phyloP scores from a whole-genome alignment of 805 yeast genomes.

The Scheffersomyces stipitis region DNA sequence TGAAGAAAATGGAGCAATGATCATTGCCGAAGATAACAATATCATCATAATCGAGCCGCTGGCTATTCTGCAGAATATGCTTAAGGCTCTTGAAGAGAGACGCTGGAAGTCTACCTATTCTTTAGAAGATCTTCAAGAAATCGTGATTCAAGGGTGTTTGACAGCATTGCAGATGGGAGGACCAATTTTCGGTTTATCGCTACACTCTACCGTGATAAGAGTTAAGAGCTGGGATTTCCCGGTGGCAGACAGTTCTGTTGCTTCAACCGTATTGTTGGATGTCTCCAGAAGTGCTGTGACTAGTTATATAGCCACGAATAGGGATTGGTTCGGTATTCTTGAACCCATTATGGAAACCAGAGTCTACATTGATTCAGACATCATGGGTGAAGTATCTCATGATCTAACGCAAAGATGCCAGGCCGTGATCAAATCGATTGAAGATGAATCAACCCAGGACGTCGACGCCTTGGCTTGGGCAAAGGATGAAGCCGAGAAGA shows the following conservation, averaged over 20 bases:
- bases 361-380: slow-evolving; percentile 65
- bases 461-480: slow-evolving; percentile 47
- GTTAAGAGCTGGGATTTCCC: slow-evolving; percentile 56
- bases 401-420: slow-evolving; percentile 79
- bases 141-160: slow-evolving; percentile 56
- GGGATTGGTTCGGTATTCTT: slow-evolving; percentile 50
- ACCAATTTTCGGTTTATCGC: slow-evolving; percentile 50
- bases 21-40: slow-evolving; percentile 50
- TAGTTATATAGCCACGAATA: slow-evolving; percentile 19
- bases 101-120: slow-evolving; percentile 52
- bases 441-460: slow-evolving; percentile 52
- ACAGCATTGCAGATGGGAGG: slow-evolving; percentile 72
- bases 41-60: slow-evolving; percentile 35
- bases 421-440: slow-evolving; percentile 71
- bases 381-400: slow-evolving; percentile 79
- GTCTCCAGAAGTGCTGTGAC: slow-evolving; percentile 41
- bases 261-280: slow-evolving; percentile 42
- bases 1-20: slow-evolving; percentile 40
- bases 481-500: slow-evolving; percentile 53
- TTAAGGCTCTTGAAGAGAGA: slow-evolving; percentile 25
- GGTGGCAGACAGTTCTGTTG: slow-evolving; percentile 40
- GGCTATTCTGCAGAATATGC: slow-evolving; percentile 27
- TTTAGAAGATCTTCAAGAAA: slow-evolving; percentile 51
- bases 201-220: slow-evolving; percentile 60
- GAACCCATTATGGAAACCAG: slow-evolving; percentile 87